Base-by-base conservation (phyloP, 2,329 filamentous ascomycete genomes). In the Mycosphaerella arachidis region DNA sequence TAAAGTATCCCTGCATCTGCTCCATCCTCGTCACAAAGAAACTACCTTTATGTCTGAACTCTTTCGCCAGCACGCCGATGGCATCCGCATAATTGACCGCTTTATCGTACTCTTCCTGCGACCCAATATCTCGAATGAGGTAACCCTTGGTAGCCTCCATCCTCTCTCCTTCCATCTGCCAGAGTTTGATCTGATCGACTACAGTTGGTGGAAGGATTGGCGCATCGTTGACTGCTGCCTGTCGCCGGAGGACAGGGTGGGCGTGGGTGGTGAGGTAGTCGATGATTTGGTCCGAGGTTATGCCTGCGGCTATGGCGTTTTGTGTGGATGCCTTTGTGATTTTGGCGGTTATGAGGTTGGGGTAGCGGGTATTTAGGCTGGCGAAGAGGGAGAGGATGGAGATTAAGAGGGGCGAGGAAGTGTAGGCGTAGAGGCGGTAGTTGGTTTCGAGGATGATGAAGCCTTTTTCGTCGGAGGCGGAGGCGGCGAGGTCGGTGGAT, bases 391-490 rank as follows among this genome's bases (percentile, higher is more conserved):
- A 87, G 50, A 99, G 86, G 61, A 99, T 91, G 56, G 92, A 91
- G 65, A 97, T 99, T 75, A 97, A 93, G 0, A 99, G 85, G 0
- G 92, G 91, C 0, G 92, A 96, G 35, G 89, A 88, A 6, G 95
- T 97, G 78, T 99, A 99, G 33, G 94, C 94, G 78, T 99, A 99
- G 67, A 99, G 79, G 29, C 94, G 90, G 78, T 97, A 97, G 77
- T 99, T 99, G 8, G 94, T 99, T 79, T 99, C 94, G 66, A 99
- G 85, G 70, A 99, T 92, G 72, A 99, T 91, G 78, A 91, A 94
- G 63, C 92, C 92, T 69, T 87, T 86, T 53, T 82, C 78, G 55
- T 75, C 70, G 9, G 50, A 52, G 1, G 75, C 68, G 27, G 75
- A 76, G 65, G 67, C 67, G 51, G 58, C 71, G 37, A 66, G 59